Conservation (phyloP, 306 rosid species). For the Luffa aegyptiaca region DNA sequence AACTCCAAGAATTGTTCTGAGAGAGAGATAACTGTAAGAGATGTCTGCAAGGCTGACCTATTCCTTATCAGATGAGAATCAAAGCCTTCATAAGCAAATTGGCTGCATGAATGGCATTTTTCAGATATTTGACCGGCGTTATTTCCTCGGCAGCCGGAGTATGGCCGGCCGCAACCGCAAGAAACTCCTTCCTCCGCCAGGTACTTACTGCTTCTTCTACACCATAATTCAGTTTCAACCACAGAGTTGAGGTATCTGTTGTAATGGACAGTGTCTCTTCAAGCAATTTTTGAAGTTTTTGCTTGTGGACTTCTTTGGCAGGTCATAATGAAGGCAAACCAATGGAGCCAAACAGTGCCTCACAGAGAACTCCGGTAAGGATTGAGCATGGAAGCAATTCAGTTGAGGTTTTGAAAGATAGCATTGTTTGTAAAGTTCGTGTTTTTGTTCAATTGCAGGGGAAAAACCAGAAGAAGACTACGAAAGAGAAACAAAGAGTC, state of each 20-base stretch:
- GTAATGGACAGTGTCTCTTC: not conserved
- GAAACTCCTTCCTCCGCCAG: conserved; percentile 32
- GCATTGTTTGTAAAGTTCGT: not conserved
- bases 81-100: conserved; percentile 70
- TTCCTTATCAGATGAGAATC: conserved; percentile 47
- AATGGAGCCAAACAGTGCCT: conserved; percentile 20
- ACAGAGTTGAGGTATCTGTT: not conserved
- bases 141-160: conserved; percentile 38
- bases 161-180: conserved; percentile 21
- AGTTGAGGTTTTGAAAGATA: not conserved
- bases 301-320: conserved; percentile 8
- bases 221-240: not conserved
- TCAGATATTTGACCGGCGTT: conserved; percentile 72
- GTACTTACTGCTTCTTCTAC: not conserved
- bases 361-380: conserved; percentile 39
- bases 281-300: not conserved
- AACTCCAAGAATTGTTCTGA: conserved; percentile 4
- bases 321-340: conserved; percentile 26
- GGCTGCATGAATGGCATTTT: conserved; percentile 78
- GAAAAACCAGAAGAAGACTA: conserved; percentile 25
- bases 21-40: conserved; percentile 12
- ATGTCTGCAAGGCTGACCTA: conserved; percentile 53
- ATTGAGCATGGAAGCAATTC: not conserved
- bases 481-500: conserved; percentile 41
- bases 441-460: conserved; percentile 30